Conservation (phyloP, 225 moss, liverwort and hornwort genomes). For the Physcomitrellopsis africana region DNA sequence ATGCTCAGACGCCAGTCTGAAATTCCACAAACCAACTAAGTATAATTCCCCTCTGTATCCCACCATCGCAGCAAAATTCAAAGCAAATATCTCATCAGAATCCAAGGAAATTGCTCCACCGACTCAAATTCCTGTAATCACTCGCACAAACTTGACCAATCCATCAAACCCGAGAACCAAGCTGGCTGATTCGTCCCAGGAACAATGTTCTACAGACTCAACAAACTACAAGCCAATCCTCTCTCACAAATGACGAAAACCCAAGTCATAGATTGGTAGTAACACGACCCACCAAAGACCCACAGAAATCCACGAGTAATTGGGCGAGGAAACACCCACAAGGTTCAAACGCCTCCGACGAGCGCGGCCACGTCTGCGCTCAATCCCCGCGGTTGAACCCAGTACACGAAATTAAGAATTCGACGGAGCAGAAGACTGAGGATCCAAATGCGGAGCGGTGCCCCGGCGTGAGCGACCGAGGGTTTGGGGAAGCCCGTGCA, state of each 20-base stretch:
- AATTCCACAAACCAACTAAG: no score
- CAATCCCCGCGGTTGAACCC: slow-evolving; percentile 21
- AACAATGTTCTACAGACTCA: background rate
- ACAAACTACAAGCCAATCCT: slow-evolving; percentile 19
- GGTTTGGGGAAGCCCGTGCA: slow-evolving; percentile 29
- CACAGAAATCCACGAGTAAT: background rate
- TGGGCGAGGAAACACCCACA: slow-evolving; percentile 15
- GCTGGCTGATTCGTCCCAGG: background rate
- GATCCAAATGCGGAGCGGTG: slow-evolving; percentile 27
- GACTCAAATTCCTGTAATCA: background rate
- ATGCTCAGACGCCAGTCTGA: no score
- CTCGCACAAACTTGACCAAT: background rate
- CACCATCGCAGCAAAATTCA: slow-evolving; percentile 6
- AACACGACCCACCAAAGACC: background rate
- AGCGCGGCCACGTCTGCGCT: slow-evolving; percentile 19
- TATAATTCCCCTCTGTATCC: no score
- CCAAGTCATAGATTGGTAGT: background rate
- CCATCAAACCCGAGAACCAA: background rate
- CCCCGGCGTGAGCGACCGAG: slow-evolving; percentile 14
- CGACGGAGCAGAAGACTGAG: slow-evolving; percentile 4
- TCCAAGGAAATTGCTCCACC: slow-evolving; percentile 23
- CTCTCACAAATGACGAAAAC: background rate
- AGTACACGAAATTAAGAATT: slow-evolving; percentile 34
- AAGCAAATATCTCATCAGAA: slow-evolving; percentile 2
- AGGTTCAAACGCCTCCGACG: slow-evolving; percentile 10